Evolutionary conservation across 306 rosid genomes (phyloP).

Genomic region (Nissolia schottii): DNA sequence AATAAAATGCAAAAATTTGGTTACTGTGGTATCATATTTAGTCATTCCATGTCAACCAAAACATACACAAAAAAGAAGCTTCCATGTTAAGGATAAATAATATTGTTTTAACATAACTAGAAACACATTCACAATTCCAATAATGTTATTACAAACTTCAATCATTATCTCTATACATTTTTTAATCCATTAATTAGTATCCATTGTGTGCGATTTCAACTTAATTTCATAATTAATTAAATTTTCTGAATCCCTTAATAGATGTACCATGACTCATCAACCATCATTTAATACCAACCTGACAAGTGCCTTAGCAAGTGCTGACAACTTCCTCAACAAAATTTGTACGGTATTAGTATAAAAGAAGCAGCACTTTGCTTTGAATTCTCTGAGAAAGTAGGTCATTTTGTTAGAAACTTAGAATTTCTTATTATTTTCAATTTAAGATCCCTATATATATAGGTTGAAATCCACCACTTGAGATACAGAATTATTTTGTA

Average conservation of each 20-base stretch:
- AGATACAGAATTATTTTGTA: background rate
- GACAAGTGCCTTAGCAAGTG: background rate
- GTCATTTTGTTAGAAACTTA: background rate
- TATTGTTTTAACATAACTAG: background rate
- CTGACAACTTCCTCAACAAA: background rate
- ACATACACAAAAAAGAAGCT: background rate
- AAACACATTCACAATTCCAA: background rate
- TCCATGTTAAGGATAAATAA: background rate
- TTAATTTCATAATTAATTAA: background rate
- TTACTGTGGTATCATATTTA: background rate
- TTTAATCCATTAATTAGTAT: background rate
- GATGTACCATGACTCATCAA: background rate
- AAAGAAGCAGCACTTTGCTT: background rate
- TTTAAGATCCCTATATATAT: conserved; percentile 4
- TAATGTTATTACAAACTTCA: background rate
- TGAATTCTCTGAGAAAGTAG: background rate
- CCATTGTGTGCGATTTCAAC: background rate
- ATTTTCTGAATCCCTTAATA: background rate
- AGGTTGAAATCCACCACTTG: background rate
- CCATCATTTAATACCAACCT: background rate
- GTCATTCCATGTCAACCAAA: background rate
- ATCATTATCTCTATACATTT: background rate
- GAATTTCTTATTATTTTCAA: background rate
- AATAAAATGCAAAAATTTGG: background rate
- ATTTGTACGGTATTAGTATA: background rate